phyloP scores from a whole-genome alignment of 805 yeast genomes.

The Suhomyces faveliae region DNA sequence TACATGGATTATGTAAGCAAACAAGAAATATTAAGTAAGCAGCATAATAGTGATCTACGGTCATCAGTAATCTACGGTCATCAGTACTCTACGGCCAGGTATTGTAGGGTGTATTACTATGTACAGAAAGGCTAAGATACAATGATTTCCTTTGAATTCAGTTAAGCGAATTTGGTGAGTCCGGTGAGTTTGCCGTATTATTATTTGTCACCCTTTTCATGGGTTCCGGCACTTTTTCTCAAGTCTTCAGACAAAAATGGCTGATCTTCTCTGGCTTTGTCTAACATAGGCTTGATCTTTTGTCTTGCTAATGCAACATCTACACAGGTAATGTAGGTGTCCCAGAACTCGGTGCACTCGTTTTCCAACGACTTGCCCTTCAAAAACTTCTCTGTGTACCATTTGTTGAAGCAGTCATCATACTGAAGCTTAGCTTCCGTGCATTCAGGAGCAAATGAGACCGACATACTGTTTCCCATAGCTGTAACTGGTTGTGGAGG shows the following conservation, averaged over 20 bases:
- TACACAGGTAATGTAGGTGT: slow-evolving; percentile 83
- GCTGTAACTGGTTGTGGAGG: not conserved
- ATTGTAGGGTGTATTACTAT: not conserved
- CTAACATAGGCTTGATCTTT: slow-evolving; percentile 79
- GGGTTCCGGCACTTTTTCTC: slow-evolving; percentile 24
- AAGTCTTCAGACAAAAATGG: slow-evolving; percentile 55
- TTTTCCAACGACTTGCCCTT: slow-evolving; percentile 57
- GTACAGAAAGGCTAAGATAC: not conserved
- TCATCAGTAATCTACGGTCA: not conserved
- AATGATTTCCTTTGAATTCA: not conserved
- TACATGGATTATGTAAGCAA: not conserved
- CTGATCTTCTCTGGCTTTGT: slow-evolving; percentile 85
- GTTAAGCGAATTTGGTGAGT: not conserved
- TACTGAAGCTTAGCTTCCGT: slow-evolving; percentile 80
- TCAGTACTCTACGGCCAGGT: not conserved
- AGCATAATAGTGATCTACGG: too few relatives aligned
- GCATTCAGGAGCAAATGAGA: slow-evolving; percentile 95
- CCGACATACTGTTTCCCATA: slow-evolving; percentile 52
- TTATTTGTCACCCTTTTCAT: slow-evolving; percentile 18
- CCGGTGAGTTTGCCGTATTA: not conserved
- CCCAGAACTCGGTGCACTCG: slow-evolving; percentile 91
- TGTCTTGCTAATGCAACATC: slow-evolving; percentile 65
- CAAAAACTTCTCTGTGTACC: slow-evolving; percentile 90
- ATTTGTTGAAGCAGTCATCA: slow-evolving; percentile 88
- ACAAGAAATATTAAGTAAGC: not conserved